Evolutionary conservation across 2,329 filamentous ascomycete genomes (phyloP).

Genomic region (Tolypocladium tundrense): DNA sequence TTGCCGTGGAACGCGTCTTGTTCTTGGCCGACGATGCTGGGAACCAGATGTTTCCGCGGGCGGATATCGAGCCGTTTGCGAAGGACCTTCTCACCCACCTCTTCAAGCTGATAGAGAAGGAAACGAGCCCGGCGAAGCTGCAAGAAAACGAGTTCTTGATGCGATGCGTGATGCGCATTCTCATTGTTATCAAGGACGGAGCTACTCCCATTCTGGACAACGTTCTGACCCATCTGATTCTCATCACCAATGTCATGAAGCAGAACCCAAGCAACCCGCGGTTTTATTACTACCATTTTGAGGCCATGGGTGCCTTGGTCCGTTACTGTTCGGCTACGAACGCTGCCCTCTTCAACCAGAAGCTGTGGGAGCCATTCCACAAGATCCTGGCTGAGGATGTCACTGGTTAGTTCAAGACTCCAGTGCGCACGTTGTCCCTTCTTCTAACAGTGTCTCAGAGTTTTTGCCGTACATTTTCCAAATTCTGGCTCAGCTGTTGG

Average conservation of each 20-base stretch:
- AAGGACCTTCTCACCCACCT: constrained; percentile 83
- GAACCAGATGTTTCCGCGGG: constrained; percentile 67
- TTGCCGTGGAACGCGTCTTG: constrained; percentile 87
- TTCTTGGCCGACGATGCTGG: constrained; percentile 70
- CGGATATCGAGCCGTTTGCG: constrained; percentile 69
- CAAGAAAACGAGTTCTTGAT: constrained; percentile 99
- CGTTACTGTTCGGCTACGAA: constrained; percentile 53
- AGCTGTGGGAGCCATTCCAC: constrained; percentile 76
- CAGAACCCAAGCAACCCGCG: constrained; percentile 93
- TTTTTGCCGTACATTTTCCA: constrained; percentile 97
- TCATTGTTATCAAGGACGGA: constrained; percentile 85
- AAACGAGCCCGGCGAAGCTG: constrained; percentile 77
- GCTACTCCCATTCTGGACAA: constrained; percentile 63
- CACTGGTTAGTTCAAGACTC: constrained; percentile 43
- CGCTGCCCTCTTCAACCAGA: constrained; percentile 65
- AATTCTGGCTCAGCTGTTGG: constrained; percentile 80
- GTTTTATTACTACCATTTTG: constrained; percentile 98
- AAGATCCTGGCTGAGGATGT: constrained; percentile 72
- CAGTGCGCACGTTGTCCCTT: not conserved
- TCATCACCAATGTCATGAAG: constrained; percentile 85
- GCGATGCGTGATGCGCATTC: constrained; percentile 95
- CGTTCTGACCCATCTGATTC: constrained; percentile 74
- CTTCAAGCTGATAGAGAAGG: constrained; percentile 82
- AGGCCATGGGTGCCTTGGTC: constrained; percentile 83
- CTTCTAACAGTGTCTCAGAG: constrained; percentile 40